Conservation (phyloP, 2,329 filamentous ascomycete genomes). For the Hirsutella minnesotensis region DNA sequence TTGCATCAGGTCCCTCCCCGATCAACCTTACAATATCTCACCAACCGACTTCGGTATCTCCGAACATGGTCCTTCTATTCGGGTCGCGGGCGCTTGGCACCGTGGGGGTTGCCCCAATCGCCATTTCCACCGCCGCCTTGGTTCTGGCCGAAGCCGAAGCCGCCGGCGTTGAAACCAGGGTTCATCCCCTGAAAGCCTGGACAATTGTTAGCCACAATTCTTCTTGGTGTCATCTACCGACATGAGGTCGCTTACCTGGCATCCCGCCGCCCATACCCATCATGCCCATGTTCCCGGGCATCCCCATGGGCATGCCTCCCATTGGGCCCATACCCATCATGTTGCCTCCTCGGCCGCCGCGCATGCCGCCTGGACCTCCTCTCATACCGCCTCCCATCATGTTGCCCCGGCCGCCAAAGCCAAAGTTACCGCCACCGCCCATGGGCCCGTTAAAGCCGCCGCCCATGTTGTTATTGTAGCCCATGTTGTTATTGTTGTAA, state of each 20-base stretch:
- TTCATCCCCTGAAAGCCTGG: conserved; percentile 57
- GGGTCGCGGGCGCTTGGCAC: conserved; percentile 65
- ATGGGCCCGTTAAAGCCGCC: conserved; percentile 38
- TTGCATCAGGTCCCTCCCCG: not conserved
- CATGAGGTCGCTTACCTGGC: conserved; percentile 17
- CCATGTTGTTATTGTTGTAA: conserved; percentile 30
- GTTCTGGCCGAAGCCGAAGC: conserved; percentile 49
- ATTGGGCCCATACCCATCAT: conserved; percentile 38
- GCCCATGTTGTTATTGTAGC: conserved; percentile 34
- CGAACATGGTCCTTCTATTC: conserved; percentile 33
- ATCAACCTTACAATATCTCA: no score
- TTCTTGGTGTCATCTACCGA: not conserved
- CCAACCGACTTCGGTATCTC: no score
- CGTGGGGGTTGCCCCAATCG: conserved; percentile 70
- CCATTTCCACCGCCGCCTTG: conserved; percentile 34
- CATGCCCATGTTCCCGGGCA: conserved; percentile 44
- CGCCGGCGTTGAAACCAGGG: conserved; percentile 55
- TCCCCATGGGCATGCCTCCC: conserved; percentile 40
- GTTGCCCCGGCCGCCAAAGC: conserved; percentile 32
- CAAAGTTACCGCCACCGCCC: conserved; percentile 31
- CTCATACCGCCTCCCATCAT: conserved; percentile 32
- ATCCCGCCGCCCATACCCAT: conserved; percentile 37
- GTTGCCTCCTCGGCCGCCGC: conserved; percentile 35
- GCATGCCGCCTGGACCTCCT: conserved; percentile 35
- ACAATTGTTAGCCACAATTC: conserved; percentile 9